Percentiles rank a stretch among this genome's conserved stretches.
Evolutionary conservation across 306 rosid genomes (phyloP).

Genomic region (Malus fusca): DNA sequence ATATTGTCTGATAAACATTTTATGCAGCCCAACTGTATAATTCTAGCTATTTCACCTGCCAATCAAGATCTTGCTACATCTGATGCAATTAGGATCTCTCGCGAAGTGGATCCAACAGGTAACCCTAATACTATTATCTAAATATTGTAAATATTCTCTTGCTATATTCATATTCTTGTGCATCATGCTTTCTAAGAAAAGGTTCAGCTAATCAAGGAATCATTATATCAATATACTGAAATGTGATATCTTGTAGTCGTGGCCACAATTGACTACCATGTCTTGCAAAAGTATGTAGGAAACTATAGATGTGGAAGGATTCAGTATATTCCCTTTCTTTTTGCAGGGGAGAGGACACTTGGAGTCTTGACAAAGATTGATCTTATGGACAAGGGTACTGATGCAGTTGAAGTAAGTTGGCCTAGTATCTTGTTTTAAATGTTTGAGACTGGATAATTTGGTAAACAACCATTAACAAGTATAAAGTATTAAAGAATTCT

Average conservation of each 20-base stretch:
- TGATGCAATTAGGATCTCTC: constrained; percentile 91
- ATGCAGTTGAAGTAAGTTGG: constrained; percentile 83
- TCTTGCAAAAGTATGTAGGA: background rate
- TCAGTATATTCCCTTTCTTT: background rate
- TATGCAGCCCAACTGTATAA: constrained; percentile 86
- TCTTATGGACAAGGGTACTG: constrained; percentile 98
- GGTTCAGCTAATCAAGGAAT: background rate
- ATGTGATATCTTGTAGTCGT: background rate
- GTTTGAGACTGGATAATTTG: background rate
- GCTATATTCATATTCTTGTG: background rate
- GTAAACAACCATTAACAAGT: background rate
- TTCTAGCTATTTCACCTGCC: constrained; percentile 94
- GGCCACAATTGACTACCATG: no score
- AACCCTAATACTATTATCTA: constrained; percentile 11
- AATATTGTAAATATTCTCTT: background rate
- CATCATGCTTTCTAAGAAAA: background rate
- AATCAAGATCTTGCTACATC: constrained; percentile 99
- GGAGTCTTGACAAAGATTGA: constrained; percentile 97
- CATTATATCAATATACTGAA: background rate
- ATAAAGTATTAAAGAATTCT: background rate
- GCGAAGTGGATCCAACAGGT: constrained; percentile 97
- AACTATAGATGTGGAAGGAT: background rate
- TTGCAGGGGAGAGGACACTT: constrained; percentile 83
- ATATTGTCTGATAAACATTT: background rate
- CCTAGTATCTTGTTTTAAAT: constrained; percentile 2